Base-by-base conservation (phyloP, 169 alveolate genomes). In the Cryptosporidium baileyi region DNA sequence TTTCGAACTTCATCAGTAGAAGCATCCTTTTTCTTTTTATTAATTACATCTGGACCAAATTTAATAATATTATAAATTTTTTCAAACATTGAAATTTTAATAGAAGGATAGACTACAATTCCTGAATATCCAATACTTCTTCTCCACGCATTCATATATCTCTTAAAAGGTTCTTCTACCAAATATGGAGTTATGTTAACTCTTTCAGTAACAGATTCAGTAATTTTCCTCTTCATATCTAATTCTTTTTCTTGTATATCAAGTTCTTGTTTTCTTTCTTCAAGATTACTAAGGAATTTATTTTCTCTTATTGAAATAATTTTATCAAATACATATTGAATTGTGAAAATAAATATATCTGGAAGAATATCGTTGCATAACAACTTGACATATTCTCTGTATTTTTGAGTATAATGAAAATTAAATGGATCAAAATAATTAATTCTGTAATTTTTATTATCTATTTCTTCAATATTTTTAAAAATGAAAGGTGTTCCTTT, bases 121-220 rank as follows among this genome's bases (percentile, higher is more conserved):
- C 85, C 85, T 19, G 32, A 51, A 74, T 51, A 74, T 26, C 85
- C 85, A 17, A 74, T 51, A 45, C 85, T 74, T 43, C 85, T 32
- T 30, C 85, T 74, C 85, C 85, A 74, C 19, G 74, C 85, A 54
- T 74, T 74, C n/a, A 36, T 26, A 15, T 74, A 74, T 19, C 85
- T 74, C 38, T 74, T 67, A 7, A 11, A 38, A 36, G 74, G 85
- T 11, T 74, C 54, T 34, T 51, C 65, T 13, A 74, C 40, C n/a
- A 54, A 40, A 19, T 54, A 54, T 2, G 85, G 85, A 19, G 85
- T 74, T 5, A 74, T 74, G 26, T 54, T 24, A n/a, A 24, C 36
- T 36, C 85, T 74, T 30, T 51, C 32, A 4, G 28, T 38, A 15
- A 74, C 65, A 5, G 65, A 51, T 13, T 51, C 67, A 15, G 43